phyloP scores from a whole-genome alignment of 306 rosid species.

The Cucumis sativus region Cucumber_9930_V3 NC_026661.2:14444501-14445000 shows the following conservation, averaged over 20 bases:
- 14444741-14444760: slow-evolving; percentile 86
- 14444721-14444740: slow-evolving; percentile 74
- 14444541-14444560: slow-evolving; percentile 67
- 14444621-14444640: background rate
- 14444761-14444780: slow-evolving; percentile 83
- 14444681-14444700: slow-evolving; percentile 50
- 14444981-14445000: background rate
- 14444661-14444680: background rate
- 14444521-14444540: slow-evolving; percentile 58
- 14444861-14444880: slow-evolving; percentile 63
- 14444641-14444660: background rate
- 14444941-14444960: slow-evolving; percentile 57
- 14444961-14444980: background rate
- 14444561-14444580: slow-evolving; percentile 51
- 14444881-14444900: slow-evolving; percentile 48
- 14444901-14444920: slow-evolving; percentile 39
- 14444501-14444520: background rate
- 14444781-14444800: slow-evolving; percentile 75
- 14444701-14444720: slow-evolving; percentile 58
- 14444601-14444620: slow-evolving; percentile 63
- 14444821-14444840: slow-evolving; percentile 32
- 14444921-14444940: slow-evolving; percentile 73
- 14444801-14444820: slow-evolving; percentile 58
- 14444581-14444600: slow-evolving; percentile 41
- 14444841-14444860: slow-evolving; percentile 52